Evolutionary conservation across 164 flowering plant species (phyloP).

Genomic region (Macadamia integrifolia): DNA sequence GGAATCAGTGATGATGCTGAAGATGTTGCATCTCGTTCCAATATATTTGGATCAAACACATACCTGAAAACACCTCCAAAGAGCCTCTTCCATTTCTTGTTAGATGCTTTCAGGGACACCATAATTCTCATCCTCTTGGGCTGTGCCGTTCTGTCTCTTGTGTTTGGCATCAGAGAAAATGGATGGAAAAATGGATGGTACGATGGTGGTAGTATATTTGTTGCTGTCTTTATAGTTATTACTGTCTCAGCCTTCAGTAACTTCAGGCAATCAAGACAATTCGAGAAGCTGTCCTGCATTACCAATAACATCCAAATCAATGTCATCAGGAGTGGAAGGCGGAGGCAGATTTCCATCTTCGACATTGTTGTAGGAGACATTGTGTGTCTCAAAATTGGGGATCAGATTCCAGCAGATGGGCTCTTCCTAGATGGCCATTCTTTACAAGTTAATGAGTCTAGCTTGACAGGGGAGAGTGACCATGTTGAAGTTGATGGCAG

Average conservation of each 20-base stretch:
- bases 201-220: constrained; percentile 43
- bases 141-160: constrained; percentile 37
- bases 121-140: constrained; percentile 39
- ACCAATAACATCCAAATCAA: constrained; percentile 31
- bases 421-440: constrained; percentile 41
- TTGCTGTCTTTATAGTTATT: constrained; percentile 41
- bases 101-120: constrained; percentile 40
- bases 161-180: constrained; percentile 40
- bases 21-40: constrained; percentile 6
- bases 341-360: constrained; percentile 29
- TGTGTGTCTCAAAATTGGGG: constrained; percentile 38
- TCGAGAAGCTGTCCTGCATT: constrained; percentile 24
- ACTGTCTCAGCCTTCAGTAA: constrained; percentile 37
- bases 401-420: constrained; percentile 58
- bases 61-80: constrained; percentile 28
- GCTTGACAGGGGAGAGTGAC: constrained; percentile 45
- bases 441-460: constrained; percentile 40
- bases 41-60: constrained; percentile 27
- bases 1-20: constrained; percentile 20
- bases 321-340: constrained; percentile 33
- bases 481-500: constrained; percentile 20
- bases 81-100: constrained; percentile 26
- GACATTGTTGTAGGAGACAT: constrained; percentile 49
- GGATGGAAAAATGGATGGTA: constrained; percentile 44
- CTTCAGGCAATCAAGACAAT: constrained; percentile 32